Evolutionary conservation across 768 basidiomycete genomes (phyloP).

Genomic region (Tubosaeta brunneosetosa): DNA sequence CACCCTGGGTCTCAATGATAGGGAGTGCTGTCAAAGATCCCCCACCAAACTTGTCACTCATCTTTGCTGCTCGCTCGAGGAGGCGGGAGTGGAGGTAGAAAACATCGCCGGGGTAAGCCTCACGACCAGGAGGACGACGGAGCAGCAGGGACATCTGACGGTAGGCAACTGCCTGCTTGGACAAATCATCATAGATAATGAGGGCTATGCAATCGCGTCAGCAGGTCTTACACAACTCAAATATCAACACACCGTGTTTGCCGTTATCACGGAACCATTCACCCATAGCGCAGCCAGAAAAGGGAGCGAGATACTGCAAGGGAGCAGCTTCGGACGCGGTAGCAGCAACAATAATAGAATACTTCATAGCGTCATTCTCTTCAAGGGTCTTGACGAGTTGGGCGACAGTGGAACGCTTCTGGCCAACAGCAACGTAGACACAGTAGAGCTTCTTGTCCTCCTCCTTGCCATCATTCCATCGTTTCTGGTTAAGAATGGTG

Average conservation of each 20-base stretch:
- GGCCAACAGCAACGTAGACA: conserved; percentile 98
- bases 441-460: conserved; percentile 99
- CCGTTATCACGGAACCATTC: conserved; percentile 99
- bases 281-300: conserved; percentile 99
- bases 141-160: conserved; percentile 99
- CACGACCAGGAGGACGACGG: conserved; percentile 99
- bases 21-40: conserved; percentile 98
- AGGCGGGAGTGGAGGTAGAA: conserved; percentile 99
- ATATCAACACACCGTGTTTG: conserved; percentile 79
- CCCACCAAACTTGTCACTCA: conserved; percentile 98
- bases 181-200: conserved; percentile 99
- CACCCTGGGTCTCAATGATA: conserved; percentile 99
- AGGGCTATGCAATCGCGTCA: conserved; percentile 51
- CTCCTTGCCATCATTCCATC: conserved; percentile 98
- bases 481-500: conserved; percentile 99
- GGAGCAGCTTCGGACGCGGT: conserved; percentile 99
- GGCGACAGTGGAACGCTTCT: conserved; percentile 99
- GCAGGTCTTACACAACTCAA: background rate
- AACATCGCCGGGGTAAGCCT: conserved; percentile 99
- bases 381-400: conserved; percentile 99
- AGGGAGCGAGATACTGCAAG: conserved; percentile 98
- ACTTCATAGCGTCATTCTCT: conserved; percentile 99
- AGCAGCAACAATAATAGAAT: conserved; percentile 98
- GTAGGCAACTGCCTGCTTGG: conserved; percentile 99
- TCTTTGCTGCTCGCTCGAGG: conserved; percentile 99